Base-by-base conservation (phyloP, 2,329 filamentous ascomycete genomes). In the Polychaeton citri region DNA sequence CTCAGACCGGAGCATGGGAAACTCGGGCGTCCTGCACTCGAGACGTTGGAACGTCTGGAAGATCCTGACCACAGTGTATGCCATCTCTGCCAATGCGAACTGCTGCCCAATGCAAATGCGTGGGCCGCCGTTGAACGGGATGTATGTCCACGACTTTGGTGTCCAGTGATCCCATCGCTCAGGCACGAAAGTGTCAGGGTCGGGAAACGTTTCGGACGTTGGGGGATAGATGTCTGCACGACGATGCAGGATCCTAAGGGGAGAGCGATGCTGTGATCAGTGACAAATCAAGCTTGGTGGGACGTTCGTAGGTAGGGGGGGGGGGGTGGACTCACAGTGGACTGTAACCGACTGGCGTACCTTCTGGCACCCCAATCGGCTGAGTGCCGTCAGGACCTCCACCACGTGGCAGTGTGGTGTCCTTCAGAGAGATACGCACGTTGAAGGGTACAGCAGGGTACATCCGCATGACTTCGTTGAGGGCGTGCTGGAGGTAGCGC, bases 401-500 rank as follows among this genome's bases (percentile, higher is more conserved):
- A 18, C 66, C 66, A n/a, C 50, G 58, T 5, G 66, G 66, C 2
- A 69, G 54, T 5, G 65, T 66, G 4, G 64, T 66, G 43, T 69
- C 64, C 13, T 56, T 51, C 2, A 68, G 54, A 1, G 65, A 57
- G 6, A 64, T 48, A 32, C 65, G 63, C 16, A 67, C 57, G 44
- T 69, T 69, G 55, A 61, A 68, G 2, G 66, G 66, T 3, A 69
- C 64, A 3, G 64, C 58, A 2, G 66, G 65, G 42, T 67, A 68
- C 13, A 69, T 50, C 7, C 66, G 60, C 4, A 69, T 51, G n/a
- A 48, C 55, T 44, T 63, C 60, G 44, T 62, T 62, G 34, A 63
- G 42, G n/a, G 49, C 55, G 42, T 62, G 56, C 33, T 59, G 47
- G 12, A 90, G 72, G 55, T 88, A 94, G 49, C 81, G 79, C 85